Conservation (phyloP, 1,284 basidiomycete species). For the Acaromyces ingoldii region DNA sequence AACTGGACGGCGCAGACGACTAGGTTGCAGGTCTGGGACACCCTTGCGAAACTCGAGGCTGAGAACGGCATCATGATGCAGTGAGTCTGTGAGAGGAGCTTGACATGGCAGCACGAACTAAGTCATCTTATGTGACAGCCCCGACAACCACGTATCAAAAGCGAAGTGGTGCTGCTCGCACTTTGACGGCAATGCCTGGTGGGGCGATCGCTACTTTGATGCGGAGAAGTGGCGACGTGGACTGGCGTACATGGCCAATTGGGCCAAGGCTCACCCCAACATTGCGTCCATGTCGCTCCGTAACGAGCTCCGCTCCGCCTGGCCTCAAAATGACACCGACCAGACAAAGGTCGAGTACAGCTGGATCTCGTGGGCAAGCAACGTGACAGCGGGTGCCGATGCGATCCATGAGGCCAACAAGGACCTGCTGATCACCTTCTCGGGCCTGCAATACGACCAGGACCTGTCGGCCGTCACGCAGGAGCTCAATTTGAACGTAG, state of each 20-base stretch:
- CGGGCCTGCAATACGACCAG: constrained; percentile 24
- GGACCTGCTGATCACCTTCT: constrained; percentile 25
- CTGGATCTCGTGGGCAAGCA: constrained; percentile 24
- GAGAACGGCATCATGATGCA: constrained; percentile 23
- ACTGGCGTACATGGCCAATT: constrained; percentile 23
- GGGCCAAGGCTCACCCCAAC: constrained; percentile 24
- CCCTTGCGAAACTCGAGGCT: constrained; percentile 19
- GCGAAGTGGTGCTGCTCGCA: constrained; percentile 25
- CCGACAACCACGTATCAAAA: constrained; percentile 23
- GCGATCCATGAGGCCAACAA: constrained; percentile 21
- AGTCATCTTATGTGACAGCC: not conserved
- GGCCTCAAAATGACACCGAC: too few relatives aligned
- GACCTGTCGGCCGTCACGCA: constrained; percentile 18
- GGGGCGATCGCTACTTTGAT: constrained; percentile 18
- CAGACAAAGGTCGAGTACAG: constrained; percentile 15
- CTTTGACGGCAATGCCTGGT: constrained; percentile 27
- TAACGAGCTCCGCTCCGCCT: constrained; percentile 24
- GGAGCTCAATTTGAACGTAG: constrained; percentile 15
- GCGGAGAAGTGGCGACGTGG: constrained; percentile 20
- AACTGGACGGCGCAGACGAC: constrained; percentile 15
- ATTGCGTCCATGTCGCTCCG: constrained; percentile 23
- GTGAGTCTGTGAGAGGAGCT: too few relatives aligned
- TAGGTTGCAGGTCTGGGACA: constrained; percentile 13
- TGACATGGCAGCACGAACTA: too few relatives aligned
- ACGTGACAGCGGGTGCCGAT: constrained; percentile 20